phyloP scores from a whole-genome alignment of 345 rosid species.

The Schrenkiella parvula region DNA sequence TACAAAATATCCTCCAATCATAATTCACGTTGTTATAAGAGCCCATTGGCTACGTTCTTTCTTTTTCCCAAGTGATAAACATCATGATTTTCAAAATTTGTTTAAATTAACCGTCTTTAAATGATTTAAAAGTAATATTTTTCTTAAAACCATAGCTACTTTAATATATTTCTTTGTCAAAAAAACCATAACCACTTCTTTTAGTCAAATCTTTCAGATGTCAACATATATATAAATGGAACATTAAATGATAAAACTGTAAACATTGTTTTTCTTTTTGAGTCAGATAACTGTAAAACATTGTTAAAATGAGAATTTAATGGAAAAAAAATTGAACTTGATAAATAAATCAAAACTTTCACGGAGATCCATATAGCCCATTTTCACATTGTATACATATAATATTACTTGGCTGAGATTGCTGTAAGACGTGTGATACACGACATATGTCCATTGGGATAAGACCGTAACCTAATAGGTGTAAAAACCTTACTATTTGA shows the following conservation, averaged over 20 bases:
- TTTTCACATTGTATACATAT: background rate
- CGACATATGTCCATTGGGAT: background rate
- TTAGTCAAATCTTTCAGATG: too few relatives aligned
- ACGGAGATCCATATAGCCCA: too few relatives aligned
- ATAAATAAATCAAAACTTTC: background rate
- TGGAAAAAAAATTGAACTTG: background rate
- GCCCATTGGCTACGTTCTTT: background rate
- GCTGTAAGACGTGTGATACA: background rate
- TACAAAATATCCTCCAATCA: background rate
- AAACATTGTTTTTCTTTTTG: too few relatives aligned
- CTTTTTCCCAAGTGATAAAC: background rate
- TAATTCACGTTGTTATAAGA: background rate
- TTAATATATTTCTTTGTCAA: too few relatives aligned
- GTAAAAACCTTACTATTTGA: background rate
- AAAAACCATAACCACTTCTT: too few relatives aligned
- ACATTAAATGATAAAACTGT: too few relatives aligned
- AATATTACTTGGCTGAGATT: background rate
- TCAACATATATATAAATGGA: too few relatives aligned
- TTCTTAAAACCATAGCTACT: background rate
- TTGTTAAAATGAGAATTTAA: background rate
- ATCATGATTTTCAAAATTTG: background rate
- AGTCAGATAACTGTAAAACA: background rate
- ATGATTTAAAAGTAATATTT: too few relatives aligned
- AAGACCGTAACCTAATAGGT: background rate
- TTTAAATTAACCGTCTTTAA: background rate